A percentile compares a stretch with the other conserved stretches of the same genome.
phyloP scores from a whole-genome alignment of 176 grass and related monocot genomes.

The Avena eriantha region DNA sequence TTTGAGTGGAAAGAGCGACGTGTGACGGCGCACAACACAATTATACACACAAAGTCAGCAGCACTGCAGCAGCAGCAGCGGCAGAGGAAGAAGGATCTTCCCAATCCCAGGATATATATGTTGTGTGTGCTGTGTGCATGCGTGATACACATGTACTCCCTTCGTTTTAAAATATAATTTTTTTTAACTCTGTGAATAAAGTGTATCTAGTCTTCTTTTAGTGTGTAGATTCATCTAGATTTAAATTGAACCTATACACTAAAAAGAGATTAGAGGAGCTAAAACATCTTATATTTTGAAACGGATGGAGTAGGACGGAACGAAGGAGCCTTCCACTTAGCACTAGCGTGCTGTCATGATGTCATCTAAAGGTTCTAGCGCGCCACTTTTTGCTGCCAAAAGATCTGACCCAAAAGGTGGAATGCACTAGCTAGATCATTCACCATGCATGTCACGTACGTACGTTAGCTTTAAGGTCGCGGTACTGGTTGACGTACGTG shows the following conservation, averaged over 20 bases:
- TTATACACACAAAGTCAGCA: neutral
- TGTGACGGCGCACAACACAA: neutral
- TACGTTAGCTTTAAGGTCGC: neutral
- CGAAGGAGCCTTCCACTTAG: neutral
- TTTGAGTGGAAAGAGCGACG: slow-evolving; percentile 17
- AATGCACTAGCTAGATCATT: neutral
- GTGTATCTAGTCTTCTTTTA: too few relatives aligned
- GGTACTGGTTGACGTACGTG: too few relatives aligned
- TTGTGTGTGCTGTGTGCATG: too few relatives aligned
- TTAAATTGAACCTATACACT: too few relatives aligned
- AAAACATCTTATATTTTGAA: too few relatives aligned
- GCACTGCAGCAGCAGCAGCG: neutral
- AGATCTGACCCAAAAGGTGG: neutral
- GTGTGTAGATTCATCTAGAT: too few relatives aligned
- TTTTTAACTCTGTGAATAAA: too few relatives aligned
- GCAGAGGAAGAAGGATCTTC: neutral
- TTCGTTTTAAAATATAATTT: too few relatives aligned
- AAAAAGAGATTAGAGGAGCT: neutral
- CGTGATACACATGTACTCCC: neutral
- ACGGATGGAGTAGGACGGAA: neutral
- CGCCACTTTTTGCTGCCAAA: neutral
- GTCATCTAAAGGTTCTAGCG: slow-evolving; percentile 22
- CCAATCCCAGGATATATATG: neutral
- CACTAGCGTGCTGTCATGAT: neutral
- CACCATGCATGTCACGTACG: neutral